Conservation (phyloP, 2,329 filamentous ascomycete species). For the Cucurbitaria berberidis region DNA sequence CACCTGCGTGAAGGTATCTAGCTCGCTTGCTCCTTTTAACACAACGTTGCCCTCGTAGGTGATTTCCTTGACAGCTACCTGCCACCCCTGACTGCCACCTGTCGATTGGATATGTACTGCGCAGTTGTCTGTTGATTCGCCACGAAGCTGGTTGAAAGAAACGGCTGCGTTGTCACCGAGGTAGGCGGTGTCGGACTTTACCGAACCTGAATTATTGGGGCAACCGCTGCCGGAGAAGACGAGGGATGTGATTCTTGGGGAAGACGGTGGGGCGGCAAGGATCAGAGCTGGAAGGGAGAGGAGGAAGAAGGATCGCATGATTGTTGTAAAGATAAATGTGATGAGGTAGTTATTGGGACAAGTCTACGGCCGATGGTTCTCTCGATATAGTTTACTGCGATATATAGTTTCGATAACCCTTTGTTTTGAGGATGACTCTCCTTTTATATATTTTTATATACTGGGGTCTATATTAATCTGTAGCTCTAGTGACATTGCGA, state of each 20-base stretch:
- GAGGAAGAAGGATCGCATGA: slow-evolving; percentile 23
- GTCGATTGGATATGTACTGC: slow-evolving; percentile 36
- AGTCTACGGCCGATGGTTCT: too few species aligned
- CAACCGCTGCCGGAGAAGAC: slow-evolving; percentile 38
- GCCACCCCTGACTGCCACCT: slow-evolving; percentile 36
- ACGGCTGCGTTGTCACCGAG: slow-evolving; percentile 33
- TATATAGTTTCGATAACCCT: neutral
- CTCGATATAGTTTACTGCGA: neutral
- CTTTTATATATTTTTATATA: slow-evolving; percentile 20
- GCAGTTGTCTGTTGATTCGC: slow-evolving; percentile 37
- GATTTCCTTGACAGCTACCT: slow-evolving; percentile 36
- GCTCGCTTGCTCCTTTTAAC: slow-evolving; percentile 27
- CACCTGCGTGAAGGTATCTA: slow-evolving; percentile 34
- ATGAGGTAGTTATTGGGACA: too few species aligned
- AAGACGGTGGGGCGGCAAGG: slow-evolving; percentile 25
- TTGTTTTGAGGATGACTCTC: neutral
- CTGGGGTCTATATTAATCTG: neutral
- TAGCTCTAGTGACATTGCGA: neutral
- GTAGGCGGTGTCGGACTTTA: slow-evolving; percentile 15
- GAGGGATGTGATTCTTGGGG: slow-evolving; percentile 33
- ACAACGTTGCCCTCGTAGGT: slow-evolving; percentile 31
- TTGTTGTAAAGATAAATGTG: slow-evolving; percentile 1
- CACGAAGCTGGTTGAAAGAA: slow-evolving; percentile 31
- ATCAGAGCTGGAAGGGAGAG: slow-evolving; percentile 18
- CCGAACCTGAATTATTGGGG: slow-evolving; percentile 33